These are phyloP conservation scores for Emmonsia crescens DNA, from an alignment of 2,329 filamentous ascomycete species.

Conservation along the genomic window DNA sequence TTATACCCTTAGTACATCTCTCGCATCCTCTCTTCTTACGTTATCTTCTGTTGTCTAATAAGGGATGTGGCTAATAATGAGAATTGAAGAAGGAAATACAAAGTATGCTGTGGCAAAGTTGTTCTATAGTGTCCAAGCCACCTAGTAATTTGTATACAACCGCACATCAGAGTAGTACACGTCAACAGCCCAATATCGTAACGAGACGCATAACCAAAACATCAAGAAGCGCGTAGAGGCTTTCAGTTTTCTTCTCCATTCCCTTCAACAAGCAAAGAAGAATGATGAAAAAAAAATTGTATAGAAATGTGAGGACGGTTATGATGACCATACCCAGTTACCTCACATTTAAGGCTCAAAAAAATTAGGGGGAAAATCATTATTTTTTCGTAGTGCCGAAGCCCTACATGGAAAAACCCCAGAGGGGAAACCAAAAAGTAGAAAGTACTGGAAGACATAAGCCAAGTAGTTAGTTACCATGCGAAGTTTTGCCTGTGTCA, in stretches of 20 bases:
- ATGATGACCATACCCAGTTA: neutral
- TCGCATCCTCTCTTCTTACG: no score
- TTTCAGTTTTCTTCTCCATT: constrained; percentile 10
- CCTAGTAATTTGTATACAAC: neutral
- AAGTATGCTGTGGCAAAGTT: no score
- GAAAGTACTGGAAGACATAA: neutral
- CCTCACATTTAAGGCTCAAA: neutral
- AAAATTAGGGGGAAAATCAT: neutral
- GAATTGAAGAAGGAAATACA: no score
- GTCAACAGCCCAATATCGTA: no score
- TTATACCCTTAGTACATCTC: no score
- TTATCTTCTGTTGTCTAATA: no score
- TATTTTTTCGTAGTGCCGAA: constrained; percentile 1
- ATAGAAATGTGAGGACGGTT: neutral
- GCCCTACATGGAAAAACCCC: constrained; percentile 5
- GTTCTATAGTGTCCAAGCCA: neutral
- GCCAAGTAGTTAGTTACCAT: neutral
- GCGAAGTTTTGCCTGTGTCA: no score
- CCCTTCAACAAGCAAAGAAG: constrained; percentile 8
- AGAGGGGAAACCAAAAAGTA: constrained; percentile 3
- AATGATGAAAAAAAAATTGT: constrained; percentile 13
- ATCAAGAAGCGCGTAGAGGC: neutral
- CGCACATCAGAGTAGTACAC: no score
- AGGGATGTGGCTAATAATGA: no score
- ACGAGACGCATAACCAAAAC: no score